These are phyloP conservation scores for Chlamydomonas applanata DNA, from an alignment of 139 green algal genomes.

Conservation along the genomic window DNA sequence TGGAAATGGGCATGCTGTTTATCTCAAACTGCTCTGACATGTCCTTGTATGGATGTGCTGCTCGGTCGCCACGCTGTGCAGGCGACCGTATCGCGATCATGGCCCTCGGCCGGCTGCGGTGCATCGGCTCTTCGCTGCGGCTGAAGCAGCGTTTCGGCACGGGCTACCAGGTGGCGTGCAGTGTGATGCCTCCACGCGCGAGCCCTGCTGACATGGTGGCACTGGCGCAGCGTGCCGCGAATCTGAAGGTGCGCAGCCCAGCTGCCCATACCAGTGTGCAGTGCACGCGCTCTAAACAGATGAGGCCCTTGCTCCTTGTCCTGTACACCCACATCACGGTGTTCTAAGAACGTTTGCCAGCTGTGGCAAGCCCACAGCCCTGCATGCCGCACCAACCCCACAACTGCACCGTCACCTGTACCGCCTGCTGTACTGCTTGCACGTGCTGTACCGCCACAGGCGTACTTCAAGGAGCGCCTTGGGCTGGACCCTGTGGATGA, in stretches of 20 bases:
- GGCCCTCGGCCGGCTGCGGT: constrained; percentile 78
- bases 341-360: too few relatives aligned
- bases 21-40: too few relatives aligned
- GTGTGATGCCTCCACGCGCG: background rate
- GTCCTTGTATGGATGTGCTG: too few relatives aligned
- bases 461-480: constrained; percentile 26
- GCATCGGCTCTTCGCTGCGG: constrained; percentile 76
- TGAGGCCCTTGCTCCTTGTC: too few relatives aligned
- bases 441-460: background rate
- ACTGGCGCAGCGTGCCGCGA: background rate
- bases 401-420: background rate
- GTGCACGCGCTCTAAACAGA: too few relatives aligned
- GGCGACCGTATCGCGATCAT: constrained; percentile 91
- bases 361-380: too few relatives aligned
- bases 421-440: background rate
- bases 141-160: constrained; percentile 91
- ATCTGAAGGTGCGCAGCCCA: background rate
- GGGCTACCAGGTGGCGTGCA: constrained; percentile 68
- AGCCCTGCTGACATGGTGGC: background rate
- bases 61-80: too few relatives aligned
- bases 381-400: too few relatives aligned
- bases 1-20: too few relatives aligned
- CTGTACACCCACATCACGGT: too few relatives aligned
- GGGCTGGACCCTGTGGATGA: constrained; percentile 59
- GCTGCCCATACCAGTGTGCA: too few relatives aligned